Evolutionary conservation across 2,329 filamentous ascomycete species (phyloP), one percentile per base, ranked within the genome.

Genomic region (Xylaria sp.): DNA sequence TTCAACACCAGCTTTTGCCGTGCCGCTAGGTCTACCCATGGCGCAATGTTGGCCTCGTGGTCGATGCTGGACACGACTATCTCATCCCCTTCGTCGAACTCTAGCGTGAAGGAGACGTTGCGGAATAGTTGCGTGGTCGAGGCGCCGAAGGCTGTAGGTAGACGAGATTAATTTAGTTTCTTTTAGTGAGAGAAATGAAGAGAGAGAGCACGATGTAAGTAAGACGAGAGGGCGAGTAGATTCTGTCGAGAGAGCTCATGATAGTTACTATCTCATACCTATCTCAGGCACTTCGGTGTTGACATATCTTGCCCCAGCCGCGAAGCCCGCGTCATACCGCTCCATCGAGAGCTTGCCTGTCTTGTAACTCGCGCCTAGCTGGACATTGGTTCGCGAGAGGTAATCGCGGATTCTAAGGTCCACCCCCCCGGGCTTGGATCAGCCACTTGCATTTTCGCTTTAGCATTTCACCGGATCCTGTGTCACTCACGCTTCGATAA

Each of bases 71-170:
- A 92, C 10, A 93, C 71, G 63, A 95, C 79, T 49, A 94, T 81
- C 71, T 92, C 89, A 62, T 88, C 85, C 43, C 85, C 85, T 1
- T 79, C 72, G 10, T 78, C 69, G 70, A 88, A 85, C 10, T 73
- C 68, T 4, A 89, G 74, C 2, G 84, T 78, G 21, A 79, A 80
- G 0, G 86, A 84, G 15, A 93, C 81, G 72, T 93, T 93, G 66
- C 90, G 86, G 68, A 92, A 85, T 9, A 93, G 83, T 71, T 92
- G 90, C 0, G 91, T 93, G 0, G 90, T 91, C 1, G 90, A 91
- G 0, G 87, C 78, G 1, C 90, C 90, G 56, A 92, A 82, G 46
- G 90, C 89, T 87, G 25, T 13, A 56, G 3, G 6, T 25, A 27
- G 38, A 25, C 40, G 47, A 6, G 10, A 43, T 60, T 47, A 55